Evolutionary conservation across 2,329 filamentous ascomycete genomes (phyloP), one percentile per base, ranked within the genome.

Genomic region (Triangularia verruculosa): DNA sequence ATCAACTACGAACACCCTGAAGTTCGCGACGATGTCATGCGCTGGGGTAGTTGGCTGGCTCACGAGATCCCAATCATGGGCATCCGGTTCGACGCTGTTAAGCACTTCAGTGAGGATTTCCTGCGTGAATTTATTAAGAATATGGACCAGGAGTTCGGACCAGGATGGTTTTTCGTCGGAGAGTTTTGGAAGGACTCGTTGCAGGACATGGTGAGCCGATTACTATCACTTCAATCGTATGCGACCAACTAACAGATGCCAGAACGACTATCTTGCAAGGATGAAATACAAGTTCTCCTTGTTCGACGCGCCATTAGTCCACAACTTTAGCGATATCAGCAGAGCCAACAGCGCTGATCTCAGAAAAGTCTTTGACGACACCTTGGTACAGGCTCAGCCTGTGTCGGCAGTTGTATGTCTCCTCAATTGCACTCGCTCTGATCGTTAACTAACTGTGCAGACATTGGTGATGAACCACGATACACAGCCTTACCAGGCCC

Each of bases 391-490:
- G 55, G 65, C 67, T 3, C 71, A 71, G 24, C 76, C 77, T 1
- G 66, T 77, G 30, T 74, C 74, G 53, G 76, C 77, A 1, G 77
- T 78, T 51, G 74, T 75, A 60, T 59, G 69, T 65, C 3, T 4
- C 1, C 15, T n/a, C 24, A n/a, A 11, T 17, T 5, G n/a, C 39
- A 2, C 11, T 20, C 2, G 11, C 17, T 27, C 12, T 1, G 2
- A 11, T 6, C 30, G 2, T 27, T 34, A 20, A 55, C 54, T 39
- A 25, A 58, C 32, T 13, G 1, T 2, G 2, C 52, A 84, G 75
- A 91, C 88, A 0, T 81, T 91, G 4, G 87, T 91, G 1, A 86
- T 86, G 75, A 91, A 90, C 74, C 89, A 91, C 76, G 89, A 92
- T 72, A 91, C 89, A 0, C 77, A 78, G 63, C 76, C 76, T 0